phyloP scores from a whole-genome alignment of 345 rosid species.

The Geranium rotundifolium region DNA sequence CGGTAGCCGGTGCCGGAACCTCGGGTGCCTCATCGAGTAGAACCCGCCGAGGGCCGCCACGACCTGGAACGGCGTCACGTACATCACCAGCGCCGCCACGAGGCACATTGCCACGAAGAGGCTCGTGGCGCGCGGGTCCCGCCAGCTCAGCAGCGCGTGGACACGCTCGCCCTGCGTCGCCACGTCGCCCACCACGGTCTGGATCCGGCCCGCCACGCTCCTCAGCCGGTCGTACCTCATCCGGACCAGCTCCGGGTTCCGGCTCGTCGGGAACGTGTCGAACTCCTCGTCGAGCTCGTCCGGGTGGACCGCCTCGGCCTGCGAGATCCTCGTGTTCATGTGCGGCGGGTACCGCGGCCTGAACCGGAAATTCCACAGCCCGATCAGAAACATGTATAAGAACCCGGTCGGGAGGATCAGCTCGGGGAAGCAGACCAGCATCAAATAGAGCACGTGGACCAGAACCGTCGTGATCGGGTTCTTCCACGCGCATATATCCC shows the following conservation, averaged over 20 bases:
- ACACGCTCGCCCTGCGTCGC: slow-evolving; percentile 92
- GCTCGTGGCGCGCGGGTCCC: slow-evolving; percentile 89
- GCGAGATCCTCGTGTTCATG: slow-evolving; percentile 89
- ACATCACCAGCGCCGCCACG: slow-evolving; percentile 68
- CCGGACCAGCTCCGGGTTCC: slow-evolving; percentile 60
- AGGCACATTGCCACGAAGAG: slow-evolving; percentile 66
- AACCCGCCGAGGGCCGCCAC: slow-evolving; percentile 74
- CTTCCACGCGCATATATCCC: slow-evolving; percentile 74
- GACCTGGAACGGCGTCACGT: slow-evolving; percentile 84
- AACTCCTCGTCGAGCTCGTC: slow-evolving; percentile 96
- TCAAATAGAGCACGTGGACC: slow-evolving; percentile 71
- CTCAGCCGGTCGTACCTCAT: slow-evolving; percentile 91
- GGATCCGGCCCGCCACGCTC: slow-evolving; percentile 90
- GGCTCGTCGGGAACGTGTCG: slow-evolving; percentile 72
- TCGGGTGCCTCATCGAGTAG: slow-evolving; percentile 77
- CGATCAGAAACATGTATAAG: slow-evolving; percentile 87
- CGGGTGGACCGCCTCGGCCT: slow-evolving; percentile 72
- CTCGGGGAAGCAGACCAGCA: slow-evolving; percentile 86
- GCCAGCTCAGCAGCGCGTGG: slow-evolving; percentile 87
- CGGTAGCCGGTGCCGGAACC: slow-evolving; percentile 77
- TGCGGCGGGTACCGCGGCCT: slow-evolving; percentile 95
- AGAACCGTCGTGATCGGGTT: slow-evolving; percentile 81
- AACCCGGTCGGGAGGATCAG: slow-evolving; percentile 77
- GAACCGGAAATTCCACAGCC: slow-evolving; percentile 82
- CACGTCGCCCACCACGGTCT: slow-evolving; percentile 88